Evolutionary conservation across 108 stramenopile species (phyloP).

Genomic region (Nitzschia sp.): DNA sequence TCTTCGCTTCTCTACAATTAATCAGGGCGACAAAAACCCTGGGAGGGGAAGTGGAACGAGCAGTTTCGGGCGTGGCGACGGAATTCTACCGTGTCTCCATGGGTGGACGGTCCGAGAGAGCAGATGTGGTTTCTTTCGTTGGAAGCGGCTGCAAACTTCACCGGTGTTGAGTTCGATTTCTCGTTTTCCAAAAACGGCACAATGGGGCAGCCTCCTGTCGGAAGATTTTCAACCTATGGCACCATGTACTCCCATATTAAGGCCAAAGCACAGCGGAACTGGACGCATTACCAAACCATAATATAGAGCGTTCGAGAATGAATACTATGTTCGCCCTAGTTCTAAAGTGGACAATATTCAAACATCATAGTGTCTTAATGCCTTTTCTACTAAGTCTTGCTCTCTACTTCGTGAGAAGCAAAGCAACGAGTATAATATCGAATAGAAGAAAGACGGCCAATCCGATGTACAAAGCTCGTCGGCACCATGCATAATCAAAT

Average conservation of each 20-base stretch:
- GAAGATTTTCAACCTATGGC: conserved; percentile 19
- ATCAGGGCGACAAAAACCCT: conserved; percentile 21
- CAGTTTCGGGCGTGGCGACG: too few species aligned
- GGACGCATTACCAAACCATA: conserved; percentile 3
- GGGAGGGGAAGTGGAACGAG: too few species aligned
- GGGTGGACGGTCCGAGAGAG: too few species aligned
- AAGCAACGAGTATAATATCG: conserved; percentile 2
- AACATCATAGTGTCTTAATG: too few species aligned
- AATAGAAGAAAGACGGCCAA: conserved; percentile 3
- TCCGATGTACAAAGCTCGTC: background rate
- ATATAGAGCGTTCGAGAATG: background rate
- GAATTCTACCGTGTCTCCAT: too few species aligned
- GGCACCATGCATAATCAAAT: background rate
- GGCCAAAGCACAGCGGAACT: background rate
- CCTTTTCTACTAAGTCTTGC: too few species aligned
- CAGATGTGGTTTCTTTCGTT: conserved; percentile 3
- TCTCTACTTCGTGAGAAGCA: background rate
- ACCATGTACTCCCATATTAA: conserved; percentile 7
- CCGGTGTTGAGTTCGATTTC: background rate
- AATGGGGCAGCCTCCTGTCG: conserved; percentile 6
- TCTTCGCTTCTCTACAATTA: too few species aligned
- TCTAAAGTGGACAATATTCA: too few species aligned
- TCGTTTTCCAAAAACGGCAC: too few species aligned
- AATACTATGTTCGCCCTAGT: too few species aligned
- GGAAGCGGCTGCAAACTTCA: background rate